phyloP scores from a whole-genome alignment of 257 asterid species.

The Solanum bulbocastanum region DNA sequence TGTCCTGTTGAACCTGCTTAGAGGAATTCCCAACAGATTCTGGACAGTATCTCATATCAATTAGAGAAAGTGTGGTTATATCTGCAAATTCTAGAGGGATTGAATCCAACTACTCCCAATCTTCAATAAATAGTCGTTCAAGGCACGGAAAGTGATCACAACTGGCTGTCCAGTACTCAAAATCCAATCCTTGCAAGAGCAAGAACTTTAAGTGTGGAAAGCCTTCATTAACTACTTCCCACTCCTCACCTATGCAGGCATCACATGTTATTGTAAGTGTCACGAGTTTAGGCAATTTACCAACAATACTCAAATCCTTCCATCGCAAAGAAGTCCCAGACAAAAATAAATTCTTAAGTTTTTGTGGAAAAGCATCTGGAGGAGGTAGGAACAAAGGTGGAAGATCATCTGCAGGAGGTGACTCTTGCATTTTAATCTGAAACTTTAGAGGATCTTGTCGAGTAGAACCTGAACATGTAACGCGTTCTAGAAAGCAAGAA shows the following conservation, averaged over 20 bases:
- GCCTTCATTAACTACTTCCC: not conserved
- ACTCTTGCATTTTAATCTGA: not conserved
- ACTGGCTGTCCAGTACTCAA: not conserved
- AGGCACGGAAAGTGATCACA: conserved; percentile 2
- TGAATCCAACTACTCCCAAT: not conserved
- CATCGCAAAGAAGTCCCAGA: not conserved
- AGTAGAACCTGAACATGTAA: not conserved
- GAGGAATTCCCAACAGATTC: conserved; percentile 11
- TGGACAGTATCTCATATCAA: conserved; percentile 3
- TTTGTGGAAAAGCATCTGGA: not conserved
- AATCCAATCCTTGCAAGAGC: not conserved
- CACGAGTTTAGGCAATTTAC: not conserved
- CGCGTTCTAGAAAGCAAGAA: not conserved
- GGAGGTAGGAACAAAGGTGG: not conserved
- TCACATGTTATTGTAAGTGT: not conserved
- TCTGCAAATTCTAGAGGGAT: conserved; percentile 16
- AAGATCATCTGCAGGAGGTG: no score
- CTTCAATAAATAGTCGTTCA: conserved; percentile 8
- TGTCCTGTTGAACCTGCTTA: conserved; percentile 13
- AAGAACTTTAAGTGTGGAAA: not conserved
- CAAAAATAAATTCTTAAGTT: not conserved
- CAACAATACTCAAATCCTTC: not conserved
- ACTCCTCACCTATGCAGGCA: not conserved
- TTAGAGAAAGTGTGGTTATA: conserved; percentile 9
- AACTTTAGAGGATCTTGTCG: not conserved